Base-by-base conservation (phyloP, 768 basidiomycete species). In the Phlegmacium glaucopus region DNA sequence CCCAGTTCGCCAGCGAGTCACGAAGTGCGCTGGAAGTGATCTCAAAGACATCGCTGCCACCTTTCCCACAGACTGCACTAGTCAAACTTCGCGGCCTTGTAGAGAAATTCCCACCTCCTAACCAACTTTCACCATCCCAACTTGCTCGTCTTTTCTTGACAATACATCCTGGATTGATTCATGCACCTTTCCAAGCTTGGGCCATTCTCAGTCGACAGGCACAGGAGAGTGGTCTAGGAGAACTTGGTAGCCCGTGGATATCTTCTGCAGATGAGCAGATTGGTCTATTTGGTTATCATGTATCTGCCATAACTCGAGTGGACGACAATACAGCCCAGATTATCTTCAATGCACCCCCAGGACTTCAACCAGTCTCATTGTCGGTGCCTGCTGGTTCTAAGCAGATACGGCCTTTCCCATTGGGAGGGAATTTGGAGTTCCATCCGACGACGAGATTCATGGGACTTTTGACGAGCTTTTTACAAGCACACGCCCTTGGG, bases 41-140 rank as follows among this genome's bases (percentile, higher is more conserved):
- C 18, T 77, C 79, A 7, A 76, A 72, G 53, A 75, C 78, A 5
- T 65, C 75, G 0, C 65, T 85, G 5, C 77, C 78, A 1, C 74
- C 82, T 0, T 86, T 86, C 57, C 83, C 83, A 0, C 83, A 86
- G 60, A 85, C 82, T 0, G 75, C 82, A 0, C 61, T 83, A 4
- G 61, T 62, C 15, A 84, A 84, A 56, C 72, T 83, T 3, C 57
- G 65, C 6, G 59, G 60, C 1, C 67, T 86, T 0, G 46, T 76
- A 4, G 53, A 71, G 2, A 61, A 59, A 12, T 86, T 85, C 54
- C 81, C 80, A 1, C 72, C 78, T 0, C 70, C 74, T 1, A 59
- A 60, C 0, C 26, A 49, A 4, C 61, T 78, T 2, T 57, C 75
- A 1, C 70, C 80, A 0, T 62, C 61, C 2, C 78, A 81, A 54